Evolutionary conservation across 306 rosid genomes (phyloP).

Genomic region (Arachis stenosperma): DNA sequence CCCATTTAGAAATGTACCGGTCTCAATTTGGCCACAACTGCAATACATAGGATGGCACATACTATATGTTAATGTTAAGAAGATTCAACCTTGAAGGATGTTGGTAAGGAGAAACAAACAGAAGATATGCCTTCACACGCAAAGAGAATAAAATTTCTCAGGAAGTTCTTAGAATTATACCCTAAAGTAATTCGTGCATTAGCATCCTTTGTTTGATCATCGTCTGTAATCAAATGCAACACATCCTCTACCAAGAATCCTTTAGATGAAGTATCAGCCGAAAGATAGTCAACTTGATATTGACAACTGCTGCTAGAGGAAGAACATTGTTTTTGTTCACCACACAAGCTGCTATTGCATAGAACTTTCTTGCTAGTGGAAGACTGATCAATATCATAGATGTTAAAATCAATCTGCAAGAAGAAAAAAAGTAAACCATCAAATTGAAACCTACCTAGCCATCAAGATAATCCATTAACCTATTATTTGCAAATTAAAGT

Average conservation of each 20-base stretch:
- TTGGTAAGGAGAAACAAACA: slow-evolving; percentile 23
- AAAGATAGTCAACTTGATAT: slow-evolving; percentile 58
- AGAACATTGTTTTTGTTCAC: slow-evolving; percentile 50
- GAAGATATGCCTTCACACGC: background rate
- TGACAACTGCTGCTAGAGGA: slow-evolving; percentile 54
- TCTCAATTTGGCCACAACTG: slow-evolving; percentile 86
- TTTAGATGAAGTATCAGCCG: slow-evolving; percentile 61
- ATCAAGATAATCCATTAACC: slow-evolving; percentile 15
- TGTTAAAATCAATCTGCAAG: slow-evolving; percentile 56
- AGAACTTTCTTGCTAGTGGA: slow-evolving; percentile 60
- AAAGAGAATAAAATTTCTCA: background rate
- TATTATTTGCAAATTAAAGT: slow-evolving; percentile 11
- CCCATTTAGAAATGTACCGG: slow-evolving; percentile 65
- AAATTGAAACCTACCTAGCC: slow-evolving; percentile 12
- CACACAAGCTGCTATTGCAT: slow-evolving; percentile 66
- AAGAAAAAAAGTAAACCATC: slow-evolving; percentile 27
- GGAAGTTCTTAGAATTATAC: slow-evolving; percentile 43
- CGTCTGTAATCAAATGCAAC: slow-evolving; percentile 68
- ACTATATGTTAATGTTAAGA: slow-evolving; percentile 5
- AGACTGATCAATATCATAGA: slow-evolving; percentile 64
- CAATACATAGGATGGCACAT: slow-evolving; percentile 33
- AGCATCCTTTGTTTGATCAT: slow-evolving; percentile 43
- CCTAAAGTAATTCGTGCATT: slow-evolving; percentile 69
- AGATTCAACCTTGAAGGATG: slow-evolving; percentile 4
- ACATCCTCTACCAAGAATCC: slow-evolving; percentile 84